Evolutionary conservation across 305 asterid genomes (phyloP).

Genomic region (Ruellia speciosa): DNA sequence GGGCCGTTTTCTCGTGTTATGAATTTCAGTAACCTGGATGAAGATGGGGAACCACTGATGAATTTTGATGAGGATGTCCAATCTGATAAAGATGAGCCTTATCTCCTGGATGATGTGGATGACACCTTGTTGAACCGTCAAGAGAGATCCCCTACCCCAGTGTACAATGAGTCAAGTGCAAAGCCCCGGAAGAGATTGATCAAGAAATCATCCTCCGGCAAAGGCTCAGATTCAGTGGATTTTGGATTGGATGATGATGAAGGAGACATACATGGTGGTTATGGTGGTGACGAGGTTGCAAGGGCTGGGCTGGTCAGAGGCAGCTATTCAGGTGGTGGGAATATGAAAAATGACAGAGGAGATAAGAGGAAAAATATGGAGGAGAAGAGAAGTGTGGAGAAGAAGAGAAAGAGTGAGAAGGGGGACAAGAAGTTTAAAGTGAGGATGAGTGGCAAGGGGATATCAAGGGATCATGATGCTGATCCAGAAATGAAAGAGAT

Average conservation of each 20-base stretch:
- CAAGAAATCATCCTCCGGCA: slow-evolving; percentile 35
- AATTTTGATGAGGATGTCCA: slow-evolving; percentile 45
- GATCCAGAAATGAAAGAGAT: slow-evolving; percentile 86
- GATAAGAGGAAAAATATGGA: slow-evolving; percentile 35
- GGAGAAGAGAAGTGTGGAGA: slow-evolving; percentile 39
- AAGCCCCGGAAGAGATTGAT: slow-evolving; percentile 58
- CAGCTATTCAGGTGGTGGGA: slow-evolving; percentile 35
- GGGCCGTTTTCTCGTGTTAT: too few species aligned
- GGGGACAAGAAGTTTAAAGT: slow-evolving; percentile 45
- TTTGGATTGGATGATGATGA: slow-evolving; percentile 35
- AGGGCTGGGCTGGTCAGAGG: slow-evolving; percentile 33
- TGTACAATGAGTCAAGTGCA: slow-evolving; percentile 35
- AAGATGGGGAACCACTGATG: slow-evolving; percentile 67
- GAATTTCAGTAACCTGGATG: slow-evolving; percentile 41
- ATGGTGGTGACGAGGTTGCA: slow-evolving; percentile 31
- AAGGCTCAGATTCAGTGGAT: slow-evolving; percentile 27
- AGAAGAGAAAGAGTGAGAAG: slow-evolving; percentile 42
- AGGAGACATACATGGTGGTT: slow-evolving; percentile 23
- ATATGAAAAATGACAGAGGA: slow-evolving; percentile 37
- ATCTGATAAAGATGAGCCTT: slow-evolving; percentile 41
- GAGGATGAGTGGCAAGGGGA: slow-evolving; percentile 47
- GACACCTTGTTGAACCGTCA: slow-evolving; percentile 20
- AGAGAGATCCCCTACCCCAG: slow-evolving; percentile 48
- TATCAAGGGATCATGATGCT: slow-evolving; percentile 51
- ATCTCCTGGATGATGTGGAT: slow-evolving; percentile 31